Conservation (phyloP, 2,329 filamentous ascomycete species). For the Aspergillus persii region DNA sequence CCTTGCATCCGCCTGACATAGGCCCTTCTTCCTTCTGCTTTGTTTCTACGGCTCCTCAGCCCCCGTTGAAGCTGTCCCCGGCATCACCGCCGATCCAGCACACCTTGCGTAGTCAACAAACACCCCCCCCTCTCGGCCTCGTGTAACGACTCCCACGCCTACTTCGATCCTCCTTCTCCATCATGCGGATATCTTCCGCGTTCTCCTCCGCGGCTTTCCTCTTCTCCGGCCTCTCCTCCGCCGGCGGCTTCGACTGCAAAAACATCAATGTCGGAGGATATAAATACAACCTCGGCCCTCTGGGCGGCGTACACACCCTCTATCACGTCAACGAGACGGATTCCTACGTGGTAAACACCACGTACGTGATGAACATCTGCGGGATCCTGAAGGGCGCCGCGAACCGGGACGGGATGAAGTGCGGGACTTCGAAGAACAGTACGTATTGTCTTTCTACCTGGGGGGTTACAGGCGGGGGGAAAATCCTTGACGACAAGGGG, state of each 20-base stretch:
- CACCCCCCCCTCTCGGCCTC: slow-evolving; percentile 1
- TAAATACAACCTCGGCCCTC: slow-evolving; percentile 40
- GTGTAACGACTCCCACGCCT: neutral
- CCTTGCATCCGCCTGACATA: neutral
- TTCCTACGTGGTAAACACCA: slow-evolving; percentile 31
- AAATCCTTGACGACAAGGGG: too few species aligned
- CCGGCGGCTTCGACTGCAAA: slow-evolving; percentile 38
- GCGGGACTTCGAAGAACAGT: slow-evolving; percentile 37
- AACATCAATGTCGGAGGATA: slow-evolving; percentile 35
- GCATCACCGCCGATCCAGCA: neutral
- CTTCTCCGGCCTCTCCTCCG: slow-evolving; percentile 29
- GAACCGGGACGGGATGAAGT: slow-evolving; percentile 26
- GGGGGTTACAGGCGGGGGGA: too few species aligned
- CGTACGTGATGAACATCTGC: slow-evolving; percentile 39
- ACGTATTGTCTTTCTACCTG: slow-evolving; percentile 11
- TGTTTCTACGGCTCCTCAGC: neutral
- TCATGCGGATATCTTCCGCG: slow-evolving; percentile 34
- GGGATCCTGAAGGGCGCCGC: slow-evolving; percentile 28
- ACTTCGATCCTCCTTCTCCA: slow-evolving; percentile 3
- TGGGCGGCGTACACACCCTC: slow-evolving; percentile 39
- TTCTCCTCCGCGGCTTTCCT: slow-evolving; percentile 23
- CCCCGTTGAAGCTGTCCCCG: neutral
- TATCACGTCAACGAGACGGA: slow-evolving; percentile 30
- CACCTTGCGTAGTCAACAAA: neutral
- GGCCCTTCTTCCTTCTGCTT: neutral